Conservation (phyloP, 2,329 filamentous ascomycete genomes). For the Ophiostoma montium region DNA sequence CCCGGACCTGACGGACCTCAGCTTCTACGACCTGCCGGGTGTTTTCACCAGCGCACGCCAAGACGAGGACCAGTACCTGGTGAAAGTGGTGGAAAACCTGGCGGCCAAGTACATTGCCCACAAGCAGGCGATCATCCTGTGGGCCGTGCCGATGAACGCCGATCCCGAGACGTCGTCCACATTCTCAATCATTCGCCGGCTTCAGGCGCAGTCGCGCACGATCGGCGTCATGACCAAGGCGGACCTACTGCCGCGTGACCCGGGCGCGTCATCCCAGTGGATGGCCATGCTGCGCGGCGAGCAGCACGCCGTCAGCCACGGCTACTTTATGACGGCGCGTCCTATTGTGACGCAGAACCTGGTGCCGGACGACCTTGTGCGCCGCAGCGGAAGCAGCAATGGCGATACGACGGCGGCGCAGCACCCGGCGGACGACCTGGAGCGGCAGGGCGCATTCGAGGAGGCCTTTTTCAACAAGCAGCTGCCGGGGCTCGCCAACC, state of each 20-base stretch:
- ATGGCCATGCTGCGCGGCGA: slow-evolving; percentile 46
- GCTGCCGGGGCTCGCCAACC: slow-evolving; percentile 16
- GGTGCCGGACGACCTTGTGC: slow-evolving; percentile 3
- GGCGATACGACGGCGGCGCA: neutral
- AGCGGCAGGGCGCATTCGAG: slow-evolving; percentile 37
- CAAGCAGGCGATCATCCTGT: slow-evolving; percentile 58
- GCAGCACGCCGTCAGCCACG: slow-evolving; percentile 52
- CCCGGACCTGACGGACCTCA: slow-evolving; percentile 55
- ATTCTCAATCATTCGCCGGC: slow-evolving; percentile 45
- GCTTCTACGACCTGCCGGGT: slow-evolving; percentile 76
- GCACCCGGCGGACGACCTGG: slow-evolving; percentile 30
- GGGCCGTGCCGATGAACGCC: slow-evolving; percentile 62
- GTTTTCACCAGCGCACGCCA: slow-evolving; percentile 59
- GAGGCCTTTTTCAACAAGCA: slow-evolving; percentile 33
- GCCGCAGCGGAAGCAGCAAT: neutral
- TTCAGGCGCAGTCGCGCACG: slow-evolving; percentile 43
- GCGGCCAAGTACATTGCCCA: slow-evolving; percentile 56
- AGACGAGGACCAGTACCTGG: slow-evolving; percentile 51
- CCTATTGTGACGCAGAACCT: slow-evolving; percentile 24
- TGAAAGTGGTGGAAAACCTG: slow-evolving; percentile 57
- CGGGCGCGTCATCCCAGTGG: slow-evolving; percentile 39
- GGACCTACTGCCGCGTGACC: slow-evolving; percentile 47
- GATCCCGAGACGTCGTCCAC: slow-evolving; percentile 66
- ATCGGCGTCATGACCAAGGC: slow-evolving; percentile 77
- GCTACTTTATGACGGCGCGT: slow-evolving; percentile 66